Evolutionary conservation across 352 stramenopile species (phyloP).

Genomic region (Phytophthora hibernalis): DNA sequence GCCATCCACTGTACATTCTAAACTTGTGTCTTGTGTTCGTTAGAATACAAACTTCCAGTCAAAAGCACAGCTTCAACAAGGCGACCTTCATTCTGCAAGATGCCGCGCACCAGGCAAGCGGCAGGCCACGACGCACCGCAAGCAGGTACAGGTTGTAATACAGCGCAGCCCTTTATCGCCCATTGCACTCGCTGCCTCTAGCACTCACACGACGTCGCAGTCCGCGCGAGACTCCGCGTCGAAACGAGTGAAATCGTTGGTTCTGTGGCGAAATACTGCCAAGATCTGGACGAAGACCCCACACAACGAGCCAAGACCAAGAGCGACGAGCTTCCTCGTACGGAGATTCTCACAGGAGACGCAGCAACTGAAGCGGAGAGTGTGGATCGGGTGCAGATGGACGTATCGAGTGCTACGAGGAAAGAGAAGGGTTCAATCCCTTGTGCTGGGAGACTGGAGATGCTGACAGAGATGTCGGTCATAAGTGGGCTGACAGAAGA

Average conservation of each 20-base stretch:
- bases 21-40: too few relatives aligned
- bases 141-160: too few relatives aligned
- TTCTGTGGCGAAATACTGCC: constrained; percentile 10
- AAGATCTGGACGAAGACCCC: constrained; percentile 9
- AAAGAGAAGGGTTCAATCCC: neutral
- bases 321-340: neutral
- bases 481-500: neutral
- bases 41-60: constrained; percentile 4
- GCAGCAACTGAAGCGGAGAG: neutral
- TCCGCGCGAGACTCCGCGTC: constrained; percentile 1
- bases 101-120: constrained; percentile 12
- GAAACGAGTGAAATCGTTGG: constrained; percentile 23
- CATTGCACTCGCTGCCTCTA: neutral
- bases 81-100: constrained; percentile 33
- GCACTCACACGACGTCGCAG: neutral
- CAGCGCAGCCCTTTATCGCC: neutral
- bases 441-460: neutral
- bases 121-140: neutral
- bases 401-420: neutral
- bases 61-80: constrained; percentile 30
- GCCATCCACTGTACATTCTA: too few relatives aligned
- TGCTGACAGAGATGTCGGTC: neutral
- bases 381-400: neutral
- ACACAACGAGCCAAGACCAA: neutral
- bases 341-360: neutral